These are phyloP conservation scores for Exserohilum turcica DNA, from an alignment of 2,329 filamentous ascomycete species.

Conservation along the genomic window DNA sequence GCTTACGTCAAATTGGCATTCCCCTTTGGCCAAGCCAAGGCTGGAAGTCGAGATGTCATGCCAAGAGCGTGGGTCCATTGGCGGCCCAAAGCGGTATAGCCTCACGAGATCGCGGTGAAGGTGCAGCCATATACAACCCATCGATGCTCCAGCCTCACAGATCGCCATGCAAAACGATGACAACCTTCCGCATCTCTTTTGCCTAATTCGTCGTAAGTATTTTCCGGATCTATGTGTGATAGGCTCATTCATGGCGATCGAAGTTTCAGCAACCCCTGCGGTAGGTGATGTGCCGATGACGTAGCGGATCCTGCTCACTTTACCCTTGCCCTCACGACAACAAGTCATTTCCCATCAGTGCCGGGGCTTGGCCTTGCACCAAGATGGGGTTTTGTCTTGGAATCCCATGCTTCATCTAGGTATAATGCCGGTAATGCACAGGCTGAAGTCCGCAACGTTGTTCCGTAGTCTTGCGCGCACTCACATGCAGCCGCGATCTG, in stretches of 20 bases:
- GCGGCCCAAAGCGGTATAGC: not conserved
- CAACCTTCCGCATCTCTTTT: not conserved
- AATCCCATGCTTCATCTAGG: too few species aligned
- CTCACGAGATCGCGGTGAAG: not conserved
- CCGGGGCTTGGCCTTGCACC: not conserved
- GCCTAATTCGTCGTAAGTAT: not conserved
- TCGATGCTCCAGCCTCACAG: not conserved
- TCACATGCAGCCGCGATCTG: too few species aligned
- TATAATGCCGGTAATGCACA: too few species aligned
- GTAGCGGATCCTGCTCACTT: not conserved
- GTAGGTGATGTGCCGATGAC: not conserved
- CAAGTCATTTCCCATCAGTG: not conserved
- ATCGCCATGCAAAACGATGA: not conserved
- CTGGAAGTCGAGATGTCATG: constrained; percentile 12
- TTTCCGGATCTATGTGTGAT: not conserved
- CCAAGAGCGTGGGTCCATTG: not conserved
- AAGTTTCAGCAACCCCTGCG: not conserved
- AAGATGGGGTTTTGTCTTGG: not conserved
- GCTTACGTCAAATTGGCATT: constrained; percentile 16
- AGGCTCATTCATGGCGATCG: not conserved
- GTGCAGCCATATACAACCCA: not conserved
- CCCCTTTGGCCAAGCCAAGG: not conserved
- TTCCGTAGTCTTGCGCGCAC: too few species aligned
- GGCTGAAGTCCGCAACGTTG: too few species aligned
- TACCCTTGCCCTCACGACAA: not conserved